phyloP scores from a whole-genome alignment of 495 filamentous ascomycete species.

The Talaromyces stipitatus region DNA sequence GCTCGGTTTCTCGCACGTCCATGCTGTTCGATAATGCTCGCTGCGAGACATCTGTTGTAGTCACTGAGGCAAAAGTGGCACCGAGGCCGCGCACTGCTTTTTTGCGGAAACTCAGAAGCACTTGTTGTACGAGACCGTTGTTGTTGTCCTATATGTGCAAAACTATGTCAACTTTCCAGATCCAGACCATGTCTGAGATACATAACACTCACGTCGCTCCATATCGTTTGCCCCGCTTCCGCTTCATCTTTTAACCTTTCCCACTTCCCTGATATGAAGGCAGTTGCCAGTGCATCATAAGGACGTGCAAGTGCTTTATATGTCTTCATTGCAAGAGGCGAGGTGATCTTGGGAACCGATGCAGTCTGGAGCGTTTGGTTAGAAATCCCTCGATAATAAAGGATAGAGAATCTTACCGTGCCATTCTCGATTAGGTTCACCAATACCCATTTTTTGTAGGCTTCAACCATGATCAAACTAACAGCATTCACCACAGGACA shows the following conservation, averaged over 20 bases:
- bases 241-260: constrained; percentile 51
- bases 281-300: constrained; percentile 60
- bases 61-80: constrained; percentile 39
- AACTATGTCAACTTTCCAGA: constrained; percentile 6
- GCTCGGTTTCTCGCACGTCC: constrained; percentile 33
- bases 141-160: constrained; percentile 47
- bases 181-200: neutral
- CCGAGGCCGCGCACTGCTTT: constrained; percentile 36
- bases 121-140: constrained; percentile 44
- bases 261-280: constrained; percentile 56
- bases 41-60: constrained; percentile 31
- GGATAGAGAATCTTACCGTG: constrained; percentile 41
- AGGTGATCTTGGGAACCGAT: constrained; percentile 35
- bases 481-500: constrained; percentile 50
- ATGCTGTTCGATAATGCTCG: constrained; percentile 27
- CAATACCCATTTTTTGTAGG: constrained; percentile 92
- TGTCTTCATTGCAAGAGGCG: constrained; percentile 42
- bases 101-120: constrained; percentile 37
- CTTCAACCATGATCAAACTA: constrained; percentile 77
- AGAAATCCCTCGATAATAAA: neutral
- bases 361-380: constrained; percentile 19
- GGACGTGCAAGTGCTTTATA: constrained; percentile 56
- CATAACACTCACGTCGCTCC: constrained; percentile 46
- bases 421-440: constrained; percentile 65
- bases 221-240: constrained; percentile 45